Percentiles rank a stretch among this genome's conserved stretches.
phyloP scores from a whole-genome alignment of 108 stramenopile species.

The Cyclotella baltica region DNA sequence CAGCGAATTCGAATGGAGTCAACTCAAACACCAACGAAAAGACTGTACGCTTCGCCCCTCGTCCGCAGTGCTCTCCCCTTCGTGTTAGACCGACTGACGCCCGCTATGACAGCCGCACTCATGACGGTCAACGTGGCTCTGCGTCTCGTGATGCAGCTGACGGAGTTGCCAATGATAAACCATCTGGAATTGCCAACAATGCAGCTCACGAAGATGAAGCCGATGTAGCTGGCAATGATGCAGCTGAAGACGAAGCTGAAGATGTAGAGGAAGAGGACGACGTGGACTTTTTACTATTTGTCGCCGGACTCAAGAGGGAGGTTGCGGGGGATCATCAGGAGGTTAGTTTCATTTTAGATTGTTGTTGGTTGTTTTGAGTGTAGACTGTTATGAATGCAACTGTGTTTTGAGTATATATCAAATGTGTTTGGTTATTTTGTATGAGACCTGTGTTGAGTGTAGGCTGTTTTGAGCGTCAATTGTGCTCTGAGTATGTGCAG shows the following conservation, averaged over 20 bases:
- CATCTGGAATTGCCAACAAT: too few relatives aligned
- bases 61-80: conserved; percentile 28
- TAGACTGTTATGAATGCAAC: background rate
- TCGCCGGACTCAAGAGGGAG: conserved; percentile 45
- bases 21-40: conserved; percentile 1
- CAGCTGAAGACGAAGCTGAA: background rate
- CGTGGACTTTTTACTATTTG: conserved; percentile 43
- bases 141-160: background rate
- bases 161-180: too few relatives aligned
- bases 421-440: too few relatives aligned
- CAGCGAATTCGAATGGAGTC: background rate
- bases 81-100: background rate
- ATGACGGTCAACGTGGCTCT: too few relatives aligned
- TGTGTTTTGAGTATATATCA: too few relatives aligned
- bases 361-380: background rate
- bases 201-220: background rate
- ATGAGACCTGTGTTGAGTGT: too few relatives aligned
- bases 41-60: conserved; percentile 20
- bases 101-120: background rate
- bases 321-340: conserved; percentile 53
- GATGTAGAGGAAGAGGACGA: conserved; percentile 8
- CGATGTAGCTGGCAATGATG: background rate
- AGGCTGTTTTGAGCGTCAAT: too few relatives aligned
- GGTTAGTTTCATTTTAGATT: conserved; percentile 18
- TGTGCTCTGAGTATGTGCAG: too few relatives aligned